Evolutionary conservation across 805 yeast species (phyloP), one percentile per base, ranked within the genome.

Genomic region (Candida maesae): DNA sequence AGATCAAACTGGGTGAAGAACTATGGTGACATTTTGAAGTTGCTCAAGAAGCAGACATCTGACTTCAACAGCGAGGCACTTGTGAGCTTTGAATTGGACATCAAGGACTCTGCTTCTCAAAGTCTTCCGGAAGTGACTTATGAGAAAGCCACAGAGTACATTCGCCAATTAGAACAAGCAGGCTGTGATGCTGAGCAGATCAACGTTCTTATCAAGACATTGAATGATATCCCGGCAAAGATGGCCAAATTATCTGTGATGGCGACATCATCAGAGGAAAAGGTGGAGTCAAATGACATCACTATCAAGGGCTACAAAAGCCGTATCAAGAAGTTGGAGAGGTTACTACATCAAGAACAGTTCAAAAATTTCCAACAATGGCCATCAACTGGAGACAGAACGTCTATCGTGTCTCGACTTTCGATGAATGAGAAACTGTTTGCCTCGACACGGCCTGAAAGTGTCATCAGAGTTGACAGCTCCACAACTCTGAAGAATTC

Each of bases 311-410:
- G 85, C 0, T 81, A 88, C 48, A 82, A 82, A 57, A 61, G 76
- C 10, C 67, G 95, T 39, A 85, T 91, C 30, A 78, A 76, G 46
- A 84, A 84, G 50, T 70, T 91, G 38, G 96, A 89, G 51, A 81
- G 77, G 40, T 61, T 88, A 28, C 63, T 89, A 13, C 93, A 88
- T 56, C 87, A 84, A 47, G 83, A 79, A 39, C 86, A 77, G 48
- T 78, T 73, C 53, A 72, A 73, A 34, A 74, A 78, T 38, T 66
- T 78, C 28, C 70, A 69, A 24, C 63, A 61, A 36, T 68, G 73
- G 72, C 70, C 69, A 3, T 53, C 73, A 45, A 30, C 45, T 16
- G 20, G 28, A 3, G 48, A 44, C 7, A 38, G 46, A 15, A 18
- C 41, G 13, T 41, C 51, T 4, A 34, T 44, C 12, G 27, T 42